phyloP scores from a whole-genome alignment of 441 rosid genomes.

The Populus tomentosa region DNA sequence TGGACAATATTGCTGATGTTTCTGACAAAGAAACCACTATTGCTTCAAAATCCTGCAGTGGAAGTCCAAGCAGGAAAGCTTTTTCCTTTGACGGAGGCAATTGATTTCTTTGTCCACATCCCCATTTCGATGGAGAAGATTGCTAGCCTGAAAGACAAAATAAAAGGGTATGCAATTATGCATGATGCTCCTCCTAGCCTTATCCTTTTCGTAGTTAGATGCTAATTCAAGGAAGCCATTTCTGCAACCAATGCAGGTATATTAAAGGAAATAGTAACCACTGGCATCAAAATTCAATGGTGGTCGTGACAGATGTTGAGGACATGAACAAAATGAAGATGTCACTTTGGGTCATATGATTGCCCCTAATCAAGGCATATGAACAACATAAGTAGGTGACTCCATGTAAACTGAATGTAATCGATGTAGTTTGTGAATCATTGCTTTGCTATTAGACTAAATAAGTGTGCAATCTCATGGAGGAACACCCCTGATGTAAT shows the following conservation, averaged over 20 bases:
- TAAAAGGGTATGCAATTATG: conserved; percentile 34
- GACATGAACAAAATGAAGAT: conserved; percentile 59
- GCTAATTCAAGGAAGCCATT: background rate
- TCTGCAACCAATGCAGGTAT: conserved; percentile 28
- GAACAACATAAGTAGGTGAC: too few relatives aligned
- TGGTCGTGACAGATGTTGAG: too few relatives aligned
- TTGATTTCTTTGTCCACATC: conserved; percentile 56
- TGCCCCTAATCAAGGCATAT: too few relatives aligned
- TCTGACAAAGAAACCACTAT: conserved; percentile 1
- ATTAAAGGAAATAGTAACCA: conserved; percentile 44
- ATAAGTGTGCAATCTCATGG: background rate
- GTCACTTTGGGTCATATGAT: conserved; percentile 17
- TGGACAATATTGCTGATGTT: conserved; percentile 22
- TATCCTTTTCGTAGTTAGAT: background rate
- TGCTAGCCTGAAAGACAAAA: conserved; percentile 41
- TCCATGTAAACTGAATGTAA: too few relatives aligned
- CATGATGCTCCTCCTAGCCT: background rate
- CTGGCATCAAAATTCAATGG: conserved; percentile 36
- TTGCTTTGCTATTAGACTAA: too few relatives aligned
- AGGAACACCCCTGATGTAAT: too few relatives aligned
- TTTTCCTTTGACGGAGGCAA: conserved; percentile 46
- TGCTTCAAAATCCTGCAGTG: conserved; percentile 7
- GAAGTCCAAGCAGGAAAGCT: conserved; percentile 1
- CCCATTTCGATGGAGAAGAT: conserved; percentile 58
- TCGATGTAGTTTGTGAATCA: background rate